Evolutionary conservation across 192 early-diverging fungal species (phyloP), one percentile per base, ranked within the genome.

Genomic region (Umbelopsis isabellina): DNA sequence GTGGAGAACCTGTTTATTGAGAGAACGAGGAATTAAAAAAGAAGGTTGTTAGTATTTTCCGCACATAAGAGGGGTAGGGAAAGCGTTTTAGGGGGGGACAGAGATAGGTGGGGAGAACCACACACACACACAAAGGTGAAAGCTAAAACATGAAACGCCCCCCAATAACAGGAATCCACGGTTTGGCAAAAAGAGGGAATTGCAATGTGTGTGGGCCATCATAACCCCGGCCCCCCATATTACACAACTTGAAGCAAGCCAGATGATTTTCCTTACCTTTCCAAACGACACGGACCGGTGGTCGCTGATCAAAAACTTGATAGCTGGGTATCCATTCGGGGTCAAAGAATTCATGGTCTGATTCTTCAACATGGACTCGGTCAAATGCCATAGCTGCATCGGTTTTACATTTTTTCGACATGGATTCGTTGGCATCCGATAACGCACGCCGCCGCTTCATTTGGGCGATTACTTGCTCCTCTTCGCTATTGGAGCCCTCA

Each of bases 241-340:
- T 61, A 61, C 55, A 61, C 55, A 61, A 61, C 33, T 35, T 7
- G 30, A 33, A 49, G 4, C 46, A 48, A 30, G 6, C 37, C 48
- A 20, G 48, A 49, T 49, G 48, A 27, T 61, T 61, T 48, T 5
- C 41, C 47, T 77, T 73, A 78, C 76, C 76, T 78, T 78, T 78
- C 76, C 76, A 78, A 20, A 55, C 49, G 15, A 78, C 71, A 49
- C 76, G 71, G 21, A 78, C 50, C 12, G 18, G 23, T 6, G 76
- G 65, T 27, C 53, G 65, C 47, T 72, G 53, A 58, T 73, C 68
- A 70, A 78, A 78, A 1, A 70, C 71, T 49, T 72, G 66, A 16
- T 37, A 49, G 18, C 21, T 58, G 22, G 76, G 76, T 13, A 78
- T 66, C 76, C 76, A 78, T 58, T 48, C 68, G 13, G 61, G 18